A percentile compares a stretch with the other conserved stretches of the same genome.
These are phyloP conservation scores for Volvox reticuliferus DNA, from an alignment of 139 green algal genomes.

Conservation along the genomic window DNA sequence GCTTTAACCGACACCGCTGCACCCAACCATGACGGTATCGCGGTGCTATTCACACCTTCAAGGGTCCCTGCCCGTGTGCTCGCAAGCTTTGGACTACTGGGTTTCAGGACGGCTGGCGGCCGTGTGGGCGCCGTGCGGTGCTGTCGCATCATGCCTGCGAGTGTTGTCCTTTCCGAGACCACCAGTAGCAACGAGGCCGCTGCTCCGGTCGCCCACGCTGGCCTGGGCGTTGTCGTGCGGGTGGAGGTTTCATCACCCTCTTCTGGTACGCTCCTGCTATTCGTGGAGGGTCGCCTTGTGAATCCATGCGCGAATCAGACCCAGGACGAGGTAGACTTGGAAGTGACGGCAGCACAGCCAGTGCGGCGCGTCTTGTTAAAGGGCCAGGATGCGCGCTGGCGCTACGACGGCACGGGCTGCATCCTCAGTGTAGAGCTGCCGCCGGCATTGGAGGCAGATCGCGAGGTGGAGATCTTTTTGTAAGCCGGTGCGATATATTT, in stretches of 20 bases:
- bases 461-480: constrained; percentile 9
- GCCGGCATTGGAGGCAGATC: background rate
- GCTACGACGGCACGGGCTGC: background rate
- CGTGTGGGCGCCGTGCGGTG: background rate
- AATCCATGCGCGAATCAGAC: background rate
- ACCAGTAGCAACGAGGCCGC: background rate
- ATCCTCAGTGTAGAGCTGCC: constrained; percentile 15
- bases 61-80: background rate
- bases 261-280: background rate
- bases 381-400: background rate
- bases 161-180: background rate
- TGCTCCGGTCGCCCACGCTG: background rate
- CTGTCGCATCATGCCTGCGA: constrained; percentile 35
- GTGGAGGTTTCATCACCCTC: background rate
- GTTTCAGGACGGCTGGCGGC: background rate
- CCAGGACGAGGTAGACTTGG: background rate
- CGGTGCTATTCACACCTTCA: background rate
- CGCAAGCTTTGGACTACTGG: constrained; percentile 8
- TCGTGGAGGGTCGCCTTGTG: background rate
- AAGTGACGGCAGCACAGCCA: background rate
- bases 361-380: constrained; percentile 1
- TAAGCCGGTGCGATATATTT: background rate
- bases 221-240: background rate
- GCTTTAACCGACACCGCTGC: background rate
- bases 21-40: background rate